A percentile compares a stretch with the other conserved stretches of the same genome.
These are phyloP conservation scores for Candida tibetensis DNA, from an alignment of 805 yeast genomes.

Conservation along the genomic window DNA sequence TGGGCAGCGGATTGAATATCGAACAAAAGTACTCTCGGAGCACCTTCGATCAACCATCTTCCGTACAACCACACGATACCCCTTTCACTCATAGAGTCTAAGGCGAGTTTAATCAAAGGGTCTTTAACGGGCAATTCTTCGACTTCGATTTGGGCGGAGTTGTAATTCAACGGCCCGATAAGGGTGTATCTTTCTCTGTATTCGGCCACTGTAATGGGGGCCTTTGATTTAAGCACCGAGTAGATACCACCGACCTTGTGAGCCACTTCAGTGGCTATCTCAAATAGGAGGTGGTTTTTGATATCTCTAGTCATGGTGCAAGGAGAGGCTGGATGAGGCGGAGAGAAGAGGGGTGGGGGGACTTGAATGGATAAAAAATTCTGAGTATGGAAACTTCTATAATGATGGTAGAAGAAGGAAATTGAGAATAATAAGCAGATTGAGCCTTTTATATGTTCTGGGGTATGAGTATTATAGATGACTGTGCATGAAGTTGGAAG, in stretches of 20 bases:
- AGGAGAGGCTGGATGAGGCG: background rate
- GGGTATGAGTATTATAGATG: background rate
- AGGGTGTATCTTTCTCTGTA: slow-evolving; percentile 82
- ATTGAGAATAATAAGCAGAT: too few species aligned
- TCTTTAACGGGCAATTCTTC: slow-evolving; percentile 65
- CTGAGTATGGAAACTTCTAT: too few species aligned
- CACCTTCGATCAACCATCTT: slow-evolving; percentile 96
- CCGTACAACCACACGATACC: slow-evolving; percentile 87
- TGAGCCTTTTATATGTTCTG: slow-evolving; percentile 3
- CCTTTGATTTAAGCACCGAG: slow-evolving; percentile 93
- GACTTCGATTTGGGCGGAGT: slow-evolving; percentile 76
- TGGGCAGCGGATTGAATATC: slow-evolving; percentile 73
- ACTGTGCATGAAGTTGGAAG: background rate
- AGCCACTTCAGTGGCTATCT: slow-evolving; percentile 96
- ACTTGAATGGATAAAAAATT: too few species aligned
- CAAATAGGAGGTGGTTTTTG: slow-evolving; percentile 82
- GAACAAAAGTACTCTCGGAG: slow-evolving; percentile 87
- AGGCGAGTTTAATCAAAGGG: slow-evolving; percentile 53
- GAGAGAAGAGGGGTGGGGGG: slow-evolving; percentile 1
- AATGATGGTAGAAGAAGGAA: too few species aligned
- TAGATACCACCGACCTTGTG: slow-evolving; percentile 97
- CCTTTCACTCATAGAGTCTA: slow-evolving; percentile 75
- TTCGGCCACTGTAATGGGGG: slow-evolving; percentile 94
- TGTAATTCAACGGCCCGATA: slow-evolving; percentile 80
- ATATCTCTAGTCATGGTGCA: slow-evolving; percentile 72